Percentiles rank a stretch among this genome's conserved stretches.
These are phyloP conservation scores for Periglandula ipomoeae DNA, from an alignment of 2,329 filamentous ascomycete species.

Conservation along the genomic window DNA sequence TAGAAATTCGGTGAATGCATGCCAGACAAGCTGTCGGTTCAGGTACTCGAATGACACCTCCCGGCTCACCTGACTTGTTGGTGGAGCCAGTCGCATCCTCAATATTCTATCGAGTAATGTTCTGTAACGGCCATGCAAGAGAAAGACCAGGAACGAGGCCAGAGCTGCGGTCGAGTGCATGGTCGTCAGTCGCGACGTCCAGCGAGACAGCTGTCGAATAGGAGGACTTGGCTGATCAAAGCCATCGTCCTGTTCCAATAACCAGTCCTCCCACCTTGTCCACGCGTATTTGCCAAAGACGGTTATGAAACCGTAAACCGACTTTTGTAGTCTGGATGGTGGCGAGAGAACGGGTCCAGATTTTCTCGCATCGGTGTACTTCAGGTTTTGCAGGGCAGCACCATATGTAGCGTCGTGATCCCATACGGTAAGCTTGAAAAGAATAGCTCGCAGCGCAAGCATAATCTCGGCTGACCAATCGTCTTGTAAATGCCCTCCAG, in stretches of 20 bases:
- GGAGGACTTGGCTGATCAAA: slow-evolving; percentile 51
- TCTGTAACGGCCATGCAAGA: slow-evolving; percentile 83
- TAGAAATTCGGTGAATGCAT: slow-evolving; percentile 99
- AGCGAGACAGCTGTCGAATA: slow-evolving; percentile 49
- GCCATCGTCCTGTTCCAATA: slow-evolving; percentile 67
- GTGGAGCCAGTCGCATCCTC: slow-evolving; percentile 74
- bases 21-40: slow-evolving; percentile 96
- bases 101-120: slow-evolving; percentile 82
- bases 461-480: slow-evolving; percentile 84
- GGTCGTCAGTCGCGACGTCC: slow-evolving; percentile 62
- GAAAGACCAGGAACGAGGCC: slow-evolving; percentile 78
- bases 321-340: slow-evolving; percentile 77
- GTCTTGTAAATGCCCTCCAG: slow-evolving; percentile 64
- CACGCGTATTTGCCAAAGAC: slow-evolving; percentile 84
- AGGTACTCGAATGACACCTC: slow-evolving; percentile 97
- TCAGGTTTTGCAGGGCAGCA: slow-evolving; percentile 82
- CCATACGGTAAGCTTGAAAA: slow-evolving; percentile 97
- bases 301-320: slow-evolving; percentile 72
- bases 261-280: slow-evolving; percentile 84
- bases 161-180: slow-evolving; percentile 76
- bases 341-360: slow-evolving; percentile 52
- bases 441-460: slow-evolving; percentile 61
- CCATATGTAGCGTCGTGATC: slow-evolving; percentile 94
- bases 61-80: slow-evolving; percentile 73
- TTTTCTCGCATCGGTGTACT: slow-evolving; percentile 75